Evolutionary conservation across 371 early-diverging fungal species (phyloP), one percentile per base, ranked within the genome.

Genomic region (Lichtheimia corymbifera): DNA sequence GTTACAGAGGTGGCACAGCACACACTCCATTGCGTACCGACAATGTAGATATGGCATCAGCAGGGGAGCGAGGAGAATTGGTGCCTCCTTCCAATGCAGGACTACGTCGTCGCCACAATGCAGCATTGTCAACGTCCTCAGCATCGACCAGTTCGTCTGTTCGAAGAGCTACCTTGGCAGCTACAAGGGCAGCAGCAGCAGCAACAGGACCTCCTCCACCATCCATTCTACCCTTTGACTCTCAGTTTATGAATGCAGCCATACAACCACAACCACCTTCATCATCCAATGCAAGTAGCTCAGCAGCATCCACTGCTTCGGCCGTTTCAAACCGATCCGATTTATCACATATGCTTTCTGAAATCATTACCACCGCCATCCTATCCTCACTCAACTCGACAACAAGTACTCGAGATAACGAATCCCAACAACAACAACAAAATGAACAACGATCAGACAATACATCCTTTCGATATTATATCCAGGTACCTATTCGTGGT

Each of bases 261-360:
- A 52, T 20, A 4, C 41, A 60, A 42, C 53, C 9, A 6, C 49
- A 49, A 49, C 50, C 3, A 35, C 15, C 35, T 41, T 43, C 55
- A 55, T 22, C 20, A n/a, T 40, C 55, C 57, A 42, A 25, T 25
- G 6, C 58, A 20, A 41, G 54, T 13, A 63, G 64, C 45, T 64
- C 68, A 11, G 64, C 68, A 12, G 68, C 68, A 13, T 68, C 68
- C 7, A 68, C 64, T 2, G 49, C 61, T 12, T 68, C 68, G 12
- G 66, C 61, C 49, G 45, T 68, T 30, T 58, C 64, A 41, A 61
- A 55, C 45, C 28, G 61, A 4, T 64, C 64, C 17, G 68, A 68
- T 35, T 40, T 68, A 27, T 64, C 64, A 15, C 68, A 68, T 22
- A 64, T 68, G 61, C 30, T 68, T 1, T 68, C 68, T 28, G 68